Evolutionary conservation across 345 rosid species (phyloP).

Genomic region (Boechera divaricarpa): DNA sequence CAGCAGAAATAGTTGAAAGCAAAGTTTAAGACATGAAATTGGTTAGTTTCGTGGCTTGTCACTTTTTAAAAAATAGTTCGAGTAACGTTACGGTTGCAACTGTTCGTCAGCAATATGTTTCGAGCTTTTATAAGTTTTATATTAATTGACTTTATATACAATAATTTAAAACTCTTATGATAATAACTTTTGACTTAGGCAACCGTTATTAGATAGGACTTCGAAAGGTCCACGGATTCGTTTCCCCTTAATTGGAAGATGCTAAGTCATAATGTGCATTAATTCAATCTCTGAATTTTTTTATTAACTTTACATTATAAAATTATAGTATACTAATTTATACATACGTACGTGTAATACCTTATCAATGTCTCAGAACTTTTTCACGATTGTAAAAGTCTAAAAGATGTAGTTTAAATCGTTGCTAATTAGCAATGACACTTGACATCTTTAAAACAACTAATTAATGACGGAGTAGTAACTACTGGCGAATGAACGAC

Average conservation of each 20-base stretch:
- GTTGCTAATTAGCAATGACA: not conserved
- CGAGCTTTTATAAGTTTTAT: conserved; percentile 26
- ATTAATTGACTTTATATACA: conserved; percentile 38
- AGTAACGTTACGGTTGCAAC: conserved; percentile 31
- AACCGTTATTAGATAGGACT: conserved; percentile 22
- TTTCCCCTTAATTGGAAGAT: not conserved
- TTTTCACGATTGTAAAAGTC: not conserved
- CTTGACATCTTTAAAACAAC: not conserved
- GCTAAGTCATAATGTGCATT: conserved; percentile 24
- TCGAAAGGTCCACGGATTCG: conserved; percentile 22
- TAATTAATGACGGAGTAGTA: not conserved
- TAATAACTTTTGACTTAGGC: conserved; percentile 25
- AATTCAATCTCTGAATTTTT: not conserved
- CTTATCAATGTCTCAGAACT: not conserved
- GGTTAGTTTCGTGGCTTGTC: conserved; percentile 18
- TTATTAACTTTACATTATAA: conserved; percentile 17
- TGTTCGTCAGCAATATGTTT: conserved; percentile 39
- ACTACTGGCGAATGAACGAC: not conserved
- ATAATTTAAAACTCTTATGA: conserved; percentile 6
- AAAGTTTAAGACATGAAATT: conserved; percentile 36
- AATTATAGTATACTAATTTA: not conserved
- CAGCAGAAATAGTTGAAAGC: conserved; percentile 39
- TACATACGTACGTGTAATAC: conserved; percentile 3
- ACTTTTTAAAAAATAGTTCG: conserved; percentile 3
- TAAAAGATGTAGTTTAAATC: not conserved